Base-by-base conservation (phyloP, 345 rosid species). In the Chamaenerion angustifolium region DNA sequence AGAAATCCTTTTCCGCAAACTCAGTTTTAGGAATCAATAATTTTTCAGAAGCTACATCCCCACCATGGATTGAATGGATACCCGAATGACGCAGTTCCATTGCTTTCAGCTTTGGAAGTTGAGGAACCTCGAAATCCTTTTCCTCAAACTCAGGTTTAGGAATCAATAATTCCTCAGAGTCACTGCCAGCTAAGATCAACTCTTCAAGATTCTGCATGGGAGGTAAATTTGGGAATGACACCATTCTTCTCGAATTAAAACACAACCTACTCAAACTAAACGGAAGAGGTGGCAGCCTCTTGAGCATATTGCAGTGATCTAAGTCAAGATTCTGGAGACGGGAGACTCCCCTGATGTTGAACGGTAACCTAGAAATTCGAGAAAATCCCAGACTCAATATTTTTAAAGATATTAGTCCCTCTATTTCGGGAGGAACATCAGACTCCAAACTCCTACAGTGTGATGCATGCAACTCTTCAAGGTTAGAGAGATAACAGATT, bases 241-340 rank as follows among this genome's bases (percentile, higher is more conserved):
- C 35, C 15, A 21, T 9, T 25, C n/a, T n/a, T 12, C 54, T 18
- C 1, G 37, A 18, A 31, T 31, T 31, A 6, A 25, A 27, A 27
- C 11, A 16, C 42, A 50, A 16, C 16, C 15, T 23, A n/a, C 16
- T 50, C 35, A 50, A 50, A 31, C 54, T 37, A 21, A 11, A n/a
- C 2, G 54, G 54, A 50, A 50, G 54, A 27, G 3, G 9, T 50
- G 54, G 54, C 54, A 50, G 42, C 15, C 5, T 27, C 14, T 27
- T 8, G 8, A 50, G 54, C 40, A 11, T 50, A 13, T 50, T 27
- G 37, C 54, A 50, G 16, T 16, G n/a, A 50, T 15, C 14, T 27
- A 50, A 50, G 41, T 50, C 54, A 11, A 50, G 54, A 15, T 15
- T 31, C 37, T 50, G 42, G 14, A 50, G 54, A 50, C 9, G 40